Evolutionary conservation across 2,329 filamentous ascomycete species (phyloP).

Genomic region (Colletotrichum tabaci): DNA sequence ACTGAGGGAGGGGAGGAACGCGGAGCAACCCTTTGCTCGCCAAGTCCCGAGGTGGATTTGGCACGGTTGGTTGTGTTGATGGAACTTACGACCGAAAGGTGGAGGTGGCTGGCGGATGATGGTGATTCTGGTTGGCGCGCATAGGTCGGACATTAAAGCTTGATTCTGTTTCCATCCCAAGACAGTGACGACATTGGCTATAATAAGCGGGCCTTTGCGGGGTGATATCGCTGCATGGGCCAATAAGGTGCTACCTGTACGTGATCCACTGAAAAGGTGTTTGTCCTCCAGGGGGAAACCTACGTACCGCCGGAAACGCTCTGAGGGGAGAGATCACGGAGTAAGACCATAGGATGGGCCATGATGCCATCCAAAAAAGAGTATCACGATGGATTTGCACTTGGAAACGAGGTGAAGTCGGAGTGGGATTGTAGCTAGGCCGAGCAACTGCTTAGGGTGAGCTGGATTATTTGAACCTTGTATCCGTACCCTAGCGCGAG

Average conservation of each 20-base stretch:
- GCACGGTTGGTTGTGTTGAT: too few species aligned
- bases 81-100: neutral
- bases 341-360: neutral
- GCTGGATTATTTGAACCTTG: too few species aligned
- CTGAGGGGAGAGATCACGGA: too few species aligned
- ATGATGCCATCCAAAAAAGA: neutral
- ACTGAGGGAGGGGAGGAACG: slow-evolving; percentile 7
- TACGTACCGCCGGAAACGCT: neutral
- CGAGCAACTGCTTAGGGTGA: neutral
- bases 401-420: slow-evolving; percentile 1
- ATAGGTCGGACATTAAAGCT: slow-evolving; percentile 18
- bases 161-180: slow-evolving; percentile 26
- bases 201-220: neutral
- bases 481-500: too few species aligned
- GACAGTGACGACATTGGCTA: slow-evolving; percentile 30
- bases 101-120: neutral
- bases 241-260: too few species aligned
- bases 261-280: neutral
- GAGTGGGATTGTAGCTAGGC: too few species aligned
- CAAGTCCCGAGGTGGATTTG: slow-evolving; percentile 22
- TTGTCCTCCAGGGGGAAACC: too few species aligned
- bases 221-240: too few species aligned
- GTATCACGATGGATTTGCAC: neutral
- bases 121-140: slow-evolving; percentile 34
- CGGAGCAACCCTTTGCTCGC: slow-evolving; percentile 13